These are phyloP conservation scores for Prinsepia uniflora DNA, from an alignment of 306 rosid genomes.

Conservation along the genomic window DNA sequence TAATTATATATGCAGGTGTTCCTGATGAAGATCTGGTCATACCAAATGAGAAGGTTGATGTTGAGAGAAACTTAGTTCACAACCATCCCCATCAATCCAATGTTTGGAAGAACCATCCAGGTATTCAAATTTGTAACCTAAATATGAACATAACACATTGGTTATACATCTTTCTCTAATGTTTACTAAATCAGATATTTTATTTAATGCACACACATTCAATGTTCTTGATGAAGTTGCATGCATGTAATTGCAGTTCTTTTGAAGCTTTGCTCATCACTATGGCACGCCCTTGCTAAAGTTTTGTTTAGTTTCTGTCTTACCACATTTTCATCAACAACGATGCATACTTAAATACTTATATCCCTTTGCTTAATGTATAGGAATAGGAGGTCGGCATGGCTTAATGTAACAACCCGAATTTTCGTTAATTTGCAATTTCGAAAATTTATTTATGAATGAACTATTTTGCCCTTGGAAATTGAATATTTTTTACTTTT, in stretches of 20 bases:
- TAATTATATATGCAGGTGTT: conserved; percentile 2
- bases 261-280: neutral
- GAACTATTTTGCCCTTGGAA: too few species aligned
- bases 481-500: too few species aligned
- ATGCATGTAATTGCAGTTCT: neutral
- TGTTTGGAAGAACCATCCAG: neutral
- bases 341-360: neutral
- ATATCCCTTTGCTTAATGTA: too few species aligned
- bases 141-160: neutral
- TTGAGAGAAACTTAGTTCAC: neutral
- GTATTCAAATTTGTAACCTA: neutral
- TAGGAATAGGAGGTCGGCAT: neutral
- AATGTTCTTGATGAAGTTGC: neutral
- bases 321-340: neutral
- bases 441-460: too few species aligned
- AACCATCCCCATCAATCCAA: neutral
- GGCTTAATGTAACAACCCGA: neutral
- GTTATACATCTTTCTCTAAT: neutral
- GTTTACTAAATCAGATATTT: neutral
- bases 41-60: neutral
- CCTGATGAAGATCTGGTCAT: neutral
- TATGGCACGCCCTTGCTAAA: neutral
- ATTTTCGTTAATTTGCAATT: too few species aligned
- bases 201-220: neutral
- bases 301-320: neutral